Conservation (phyloP, 2,329 filamentous ascomycete species). For the Fusarium phyllophilum region DNA sequence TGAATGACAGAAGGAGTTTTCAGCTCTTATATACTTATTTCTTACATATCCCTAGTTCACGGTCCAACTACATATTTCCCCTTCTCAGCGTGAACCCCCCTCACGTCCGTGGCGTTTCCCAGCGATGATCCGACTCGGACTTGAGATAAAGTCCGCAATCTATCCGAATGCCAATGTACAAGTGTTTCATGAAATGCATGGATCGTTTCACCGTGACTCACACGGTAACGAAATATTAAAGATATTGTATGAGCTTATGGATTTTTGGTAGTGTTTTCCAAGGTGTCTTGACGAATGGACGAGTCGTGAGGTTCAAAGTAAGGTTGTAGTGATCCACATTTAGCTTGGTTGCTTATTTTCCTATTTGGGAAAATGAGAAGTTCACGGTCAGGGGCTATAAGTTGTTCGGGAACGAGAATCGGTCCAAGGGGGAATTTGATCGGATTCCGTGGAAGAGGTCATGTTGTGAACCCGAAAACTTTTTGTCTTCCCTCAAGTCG, state of each 20-base stretch:
- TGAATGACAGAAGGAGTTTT: background rate
- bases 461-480: background rate
- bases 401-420: background rate
- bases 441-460: background rate
- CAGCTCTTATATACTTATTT: constrained; percentile 13
- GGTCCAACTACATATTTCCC: constrained; percentile 9
- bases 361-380: constrained; percentile 3
- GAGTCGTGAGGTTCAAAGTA: background rate
- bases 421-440: background rate
- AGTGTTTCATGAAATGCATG: background rate
- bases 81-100: constrained; percentile 19
- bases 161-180: background rate
- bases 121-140: constrained; percentile 15
- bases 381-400: background rate
- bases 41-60: constrained; percentile 12
- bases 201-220: background rate
- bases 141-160: constrained; percentile 12
- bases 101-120: constrained; percentile 2
- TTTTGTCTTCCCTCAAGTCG: background rate
- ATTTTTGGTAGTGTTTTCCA: background rate
- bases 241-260: background rate
- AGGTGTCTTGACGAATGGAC: background rate
- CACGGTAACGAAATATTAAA: background rate
- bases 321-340: background rate
- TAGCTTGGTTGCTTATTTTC: constrained; percentile 3